Base-by-base conservation (phyloP, 2,329 filamentous ascomycete species). In the Tolypocladium endophyticum region DNA sequence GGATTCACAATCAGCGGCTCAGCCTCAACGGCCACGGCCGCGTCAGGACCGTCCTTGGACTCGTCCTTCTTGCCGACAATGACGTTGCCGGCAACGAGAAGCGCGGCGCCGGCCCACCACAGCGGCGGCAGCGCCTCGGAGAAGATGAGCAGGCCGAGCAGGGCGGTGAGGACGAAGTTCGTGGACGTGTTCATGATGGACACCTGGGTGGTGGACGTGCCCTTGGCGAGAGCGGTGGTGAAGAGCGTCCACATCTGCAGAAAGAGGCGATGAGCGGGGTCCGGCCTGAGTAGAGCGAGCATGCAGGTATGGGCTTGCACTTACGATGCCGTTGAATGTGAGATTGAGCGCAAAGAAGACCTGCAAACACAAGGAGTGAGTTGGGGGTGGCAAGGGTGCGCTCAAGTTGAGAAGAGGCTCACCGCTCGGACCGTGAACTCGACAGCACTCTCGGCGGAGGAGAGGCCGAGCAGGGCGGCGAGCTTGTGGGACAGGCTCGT, bases 151-250 rank as follows among this genome's bases (percentile, higher is more conserved):
- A 83, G 77, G 33, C 89, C 88, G 25, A 92, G 77, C 8, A 92
- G 64, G 9, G 89, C 89, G 0, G 89, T 92, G 62, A 91, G 74
- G 74, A 93, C 81, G 72, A 93, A 93, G 74, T 93, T 93, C 60
- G 87, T 81, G 18, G 87, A 90, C 3, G 89, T 92, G 72, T 93
- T 93, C 72, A 93, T 85, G 70, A 93, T 87, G 65, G 85, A 87
- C 56, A 92, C 89, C 68, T 90, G 88, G 0, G 89, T 90, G 11
- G 89, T 91, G 1, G 88, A 91, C 60, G 83, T 81, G 18, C 88
- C 88, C 23, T 83, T 81, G 0, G 88, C 85, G n/a, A 93, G 81
- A 58, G 89, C 89, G 56, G 84, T 82, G 8, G 89, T 93, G 76
- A 92, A 93, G 55, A 93, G 81, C 0, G 87, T 85, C 89, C 89